Percentiles rank a stretch among this genome's conserved stretches.
Conservation (phyloP, 2,329 filamentous ascomycete genomes). For the Lasiodiplodia theobromae region DNA sequence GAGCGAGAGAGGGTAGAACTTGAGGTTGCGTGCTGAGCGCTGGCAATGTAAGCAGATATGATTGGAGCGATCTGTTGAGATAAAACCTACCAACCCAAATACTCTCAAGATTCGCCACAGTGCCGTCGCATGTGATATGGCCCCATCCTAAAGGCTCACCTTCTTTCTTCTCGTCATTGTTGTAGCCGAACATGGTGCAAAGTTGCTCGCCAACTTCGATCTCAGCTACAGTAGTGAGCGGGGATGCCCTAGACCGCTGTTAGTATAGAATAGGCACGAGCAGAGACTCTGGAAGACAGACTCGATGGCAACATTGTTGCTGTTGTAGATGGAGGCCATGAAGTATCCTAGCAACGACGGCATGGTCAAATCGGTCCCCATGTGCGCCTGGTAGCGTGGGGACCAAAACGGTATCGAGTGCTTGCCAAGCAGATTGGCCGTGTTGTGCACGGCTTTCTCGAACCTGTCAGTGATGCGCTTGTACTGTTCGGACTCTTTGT, state of each 20-base stretch:
- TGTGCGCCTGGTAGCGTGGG: conserved; percentile 57
- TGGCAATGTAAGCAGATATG: too few species aligned
- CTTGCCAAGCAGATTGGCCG: conserved; percentile 49
- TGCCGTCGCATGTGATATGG: conserved; percentile 56
- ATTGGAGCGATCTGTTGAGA: too few species aligned
- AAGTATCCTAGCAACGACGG: conserved; percentile 55
- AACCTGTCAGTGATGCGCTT: conserved; percentile 47
- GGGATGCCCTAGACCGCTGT: conserved; percentile 43
- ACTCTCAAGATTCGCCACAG: conserved; percentile 58
- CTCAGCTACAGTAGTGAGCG: conserved; percentile 55
- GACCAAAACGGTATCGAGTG: conserved; percentile 57
- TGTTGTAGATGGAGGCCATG: conserved; percentile 60
- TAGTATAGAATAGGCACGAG: too few species aligned
- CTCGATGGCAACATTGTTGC: conserved; percentile 58
- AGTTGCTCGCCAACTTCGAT: conserved; percentile 55
- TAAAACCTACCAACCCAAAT: conserved; percentile 47
- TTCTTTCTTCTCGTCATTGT: conserved; percentile 35
- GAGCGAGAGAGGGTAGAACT: conserved; percentile 56
- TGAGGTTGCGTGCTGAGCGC: conserved; percentile 51
- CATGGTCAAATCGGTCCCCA: conserved; percentile 54
- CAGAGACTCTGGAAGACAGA: too few species aligned
- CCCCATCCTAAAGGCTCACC: conserved; percentile 48
- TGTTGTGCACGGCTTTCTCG: conserved; percentile 44
- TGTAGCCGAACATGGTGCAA: conserved; percentile 56
- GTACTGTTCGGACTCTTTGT: conserved; percentile 32